These are phyloP conservation scores for Brassica incana DNA, from an alignment of 345 rosid genomes.

Conservation along the genomic window DNA sequence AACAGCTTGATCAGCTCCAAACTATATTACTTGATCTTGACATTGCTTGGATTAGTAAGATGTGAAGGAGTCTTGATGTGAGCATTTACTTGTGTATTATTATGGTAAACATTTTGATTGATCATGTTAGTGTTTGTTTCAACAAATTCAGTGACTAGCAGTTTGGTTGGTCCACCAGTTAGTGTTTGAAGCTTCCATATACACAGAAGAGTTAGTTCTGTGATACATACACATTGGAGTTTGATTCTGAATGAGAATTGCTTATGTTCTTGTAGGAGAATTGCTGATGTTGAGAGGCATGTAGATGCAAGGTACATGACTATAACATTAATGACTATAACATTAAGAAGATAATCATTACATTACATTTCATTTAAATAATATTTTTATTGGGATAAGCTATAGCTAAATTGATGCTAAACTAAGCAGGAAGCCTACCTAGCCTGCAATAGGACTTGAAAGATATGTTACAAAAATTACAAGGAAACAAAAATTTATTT, in stretches of 20 bases:
- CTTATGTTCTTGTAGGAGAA: slow-evolving; percentile 57
- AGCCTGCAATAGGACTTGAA: background rate
- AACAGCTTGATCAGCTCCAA: slow-evolving; percentile 92
- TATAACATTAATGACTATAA: slow-evolving; percentile 36
- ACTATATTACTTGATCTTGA: slow-evolving; percentile 38
- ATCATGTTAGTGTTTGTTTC: background rate
- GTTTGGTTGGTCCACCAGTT: slow-evolving; percentile 12
- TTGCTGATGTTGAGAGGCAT: slow-evolving; percentile 84
- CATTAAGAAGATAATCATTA: slow-evolving; percentile 27
- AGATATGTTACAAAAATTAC: slow-evolving; percentile 29
- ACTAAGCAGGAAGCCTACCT: slow-evolving; percentile 2
- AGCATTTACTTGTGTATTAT: background rate
- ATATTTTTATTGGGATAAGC: background rate
- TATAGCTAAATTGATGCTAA: background rate
- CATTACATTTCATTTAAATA: background rate
- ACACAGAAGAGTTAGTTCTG: background rate
- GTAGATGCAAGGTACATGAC: slow-evolving; percentile 79
- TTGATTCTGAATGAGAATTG: slow-evolving; percentile 10
- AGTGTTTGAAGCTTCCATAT: background rate
- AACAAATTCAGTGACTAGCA: background rate
- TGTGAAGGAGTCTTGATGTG: background rate
- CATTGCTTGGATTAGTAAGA: background rate
- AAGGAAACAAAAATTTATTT: slow-evolving; percentile 2
- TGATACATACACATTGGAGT: background rate
- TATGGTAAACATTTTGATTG: background rate